Evolutionary conservation across 495 filamentous ascomycete species (phyloP).

Genomic region (Trichoderma erinaceum): DNA sequence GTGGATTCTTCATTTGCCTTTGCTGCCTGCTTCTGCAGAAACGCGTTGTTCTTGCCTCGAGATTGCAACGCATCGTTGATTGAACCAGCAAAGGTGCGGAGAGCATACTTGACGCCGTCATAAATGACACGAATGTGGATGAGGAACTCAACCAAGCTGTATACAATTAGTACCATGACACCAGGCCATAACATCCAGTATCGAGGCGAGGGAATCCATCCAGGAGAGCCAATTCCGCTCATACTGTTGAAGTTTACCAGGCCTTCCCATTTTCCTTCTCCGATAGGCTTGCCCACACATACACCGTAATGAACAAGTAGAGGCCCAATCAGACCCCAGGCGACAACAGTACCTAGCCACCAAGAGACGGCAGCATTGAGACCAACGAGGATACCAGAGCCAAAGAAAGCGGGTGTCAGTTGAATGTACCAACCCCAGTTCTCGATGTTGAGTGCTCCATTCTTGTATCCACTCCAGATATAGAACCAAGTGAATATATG

Average conservation of each 20-base stretch:
- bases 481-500: conserved; percentile 53
- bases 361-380: conserved; percentile 52
- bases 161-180: conserved; percentile 58
- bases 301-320: conserved; percentile 43
- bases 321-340: conserved; percentile 56
- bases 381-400: conserved; percentile 53
- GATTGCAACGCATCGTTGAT: conserved; percentile 35
- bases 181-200: conserved; percentile 59
- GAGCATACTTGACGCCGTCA: conserved; percentile 45
- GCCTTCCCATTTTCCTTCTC: conserved; percentile 36
- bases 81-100: conserved; percentile 38
- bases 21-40: conserved; percentile 39
- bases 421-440: conserved; percentile 56
- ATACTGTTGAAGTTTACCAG: conserved; percentile 43
- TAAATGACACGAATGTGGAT: conserved; percentile 57
- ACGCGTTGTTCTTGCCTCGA: conserved; percentile 40
- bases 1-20: conserved; percentile 27
- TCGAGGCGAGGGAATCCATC: conserved; percentile 38
- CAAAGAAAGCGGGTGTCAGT: conserved; percentile 55
- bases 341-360: conserved; percentile 48
- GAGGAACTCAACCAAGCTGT: conserved; percentile 54
- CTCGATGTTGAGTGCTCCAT: conserved; percentile 40
- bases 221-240: conserved; percentile 31
- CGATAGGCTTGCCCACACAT: conserved; percentile 35
- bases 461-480: conserved; percentile 45